phyloP scores from a whole-genome alignment of 148 eudicot genomes.

The Rheum nobile region DNA sequence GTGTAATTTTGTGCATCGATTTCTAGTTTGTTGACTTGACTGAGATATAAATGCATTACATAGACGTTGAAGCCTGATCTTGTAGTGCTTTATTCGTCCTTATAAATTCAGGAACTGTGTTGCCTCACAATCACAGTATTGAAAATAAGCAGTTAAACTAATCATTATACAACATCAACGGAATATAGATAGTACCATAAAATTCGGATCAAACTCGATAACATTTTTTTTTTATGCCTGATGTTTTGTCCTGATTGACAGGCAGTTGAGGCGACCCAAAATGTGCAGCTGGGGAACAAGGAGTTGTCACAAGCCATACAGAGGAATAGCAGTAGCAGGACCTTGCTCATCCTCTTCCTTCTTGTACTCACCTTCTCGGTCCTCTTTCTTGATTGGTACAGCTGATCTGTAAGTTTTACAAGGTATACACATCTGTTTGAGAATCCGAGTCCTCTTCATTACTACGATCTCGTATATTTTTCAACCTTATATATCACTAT shows the following conservation, averaged over 20 bases:
- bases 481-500: background rate
- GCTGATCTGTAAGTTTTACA: conserved; percentile 14
- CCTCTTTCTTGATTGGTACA: conserved; percentile 92
- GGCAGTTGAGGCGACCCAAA: conserved; percentile 90
- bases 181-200: background rate
- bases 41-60: background rate
- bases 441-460: background rate
- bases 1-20: background rate
- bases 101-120: background rate
- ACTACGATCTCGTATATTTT: background rate
- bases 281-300: conserved; percentile 83
- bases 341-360: conserved; percentile 72
- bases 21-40: background rate
- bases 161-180: background rate
- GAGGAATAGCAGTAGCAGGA: conserved; percentile 84
- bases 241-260: conserved; percentile 14
- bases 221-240: background rate
- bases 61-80: too few relatives aligned
- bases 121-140: too few relatives aligned
- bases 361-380: conserved; percentile 70
- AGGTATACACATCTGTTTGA: background rate
- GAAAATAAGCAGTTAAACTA: background rate
- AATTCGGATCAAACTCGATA: background rate
- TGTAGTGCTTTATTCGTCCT: background rate
- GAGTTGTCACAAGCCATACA: conserved; percentile 82